A percentile compares a stretch with the other conserved stretches of the same genome.
Conservation (phyloP, 345 rosid species). For the Laguncularia racemosa region DNA sequence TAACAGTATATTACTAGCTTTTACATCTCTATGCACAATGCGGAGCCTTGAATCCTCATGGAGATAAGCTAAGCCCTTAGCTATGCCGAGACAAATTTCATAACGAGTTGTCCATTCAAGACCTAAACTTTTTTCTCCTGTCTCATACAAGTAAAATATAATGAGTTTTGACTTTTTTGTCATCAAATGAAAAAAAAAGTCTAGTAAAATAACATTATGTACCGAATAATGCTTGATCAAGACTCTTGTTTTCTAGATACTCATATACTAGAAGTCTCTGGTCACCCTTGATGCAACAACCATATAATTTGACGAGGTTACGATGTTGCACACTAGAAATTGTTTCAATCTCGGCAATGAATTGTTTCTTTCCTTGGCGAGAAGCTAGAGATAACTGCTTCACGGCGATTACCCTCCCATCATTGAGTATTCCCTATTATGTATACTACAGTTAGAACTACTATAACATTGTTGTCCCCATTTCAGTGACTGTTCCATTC, state of each 20-base stretch:
- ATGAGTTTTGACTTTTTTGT: too few relatives aligned
- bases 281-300: slow-evolving; percentile 55
- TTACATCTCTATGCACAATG: slow-evolving; percentile 52
- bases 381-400: slow-evolving; percentile 61
- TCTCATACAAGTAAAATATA: too few relatives aligned
- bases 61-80: slow-evolving; percentile 56
- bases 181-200: too few relatives aligned
- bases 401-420: slow-evolving; percentile 64
- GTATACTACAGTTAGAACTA: background rate
- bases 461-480: background rate
- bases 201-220: too few relatives aligned
- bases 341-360: slow-evolving; percentile 66
- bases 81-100: slow-evolving; percentile 46
- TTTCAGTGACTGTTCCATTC: background rate
- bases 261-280: slow-evolving; percentile 49
- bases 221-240: too few relatives aligned
- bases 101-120: too few relatives aligned
- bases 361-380: slow-evolving; percentile 60
- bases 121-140: too few relatives aligned
- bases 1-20: slow-evolving; percentile 45
- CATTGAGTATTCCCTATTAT: too few relatives aligned
- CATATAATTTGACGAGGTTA: slow-evolving; percentile 62
- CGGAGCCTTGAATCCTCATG: slow-evolving; percentile 54
- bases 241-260: too few relatives aligned
- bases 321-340: slow-evolving; percentile 56